Evolutionary conservation across 768 basidiomycete genomes (phyloP).

Genomic region (Pulveroboletus frians): DNA sequence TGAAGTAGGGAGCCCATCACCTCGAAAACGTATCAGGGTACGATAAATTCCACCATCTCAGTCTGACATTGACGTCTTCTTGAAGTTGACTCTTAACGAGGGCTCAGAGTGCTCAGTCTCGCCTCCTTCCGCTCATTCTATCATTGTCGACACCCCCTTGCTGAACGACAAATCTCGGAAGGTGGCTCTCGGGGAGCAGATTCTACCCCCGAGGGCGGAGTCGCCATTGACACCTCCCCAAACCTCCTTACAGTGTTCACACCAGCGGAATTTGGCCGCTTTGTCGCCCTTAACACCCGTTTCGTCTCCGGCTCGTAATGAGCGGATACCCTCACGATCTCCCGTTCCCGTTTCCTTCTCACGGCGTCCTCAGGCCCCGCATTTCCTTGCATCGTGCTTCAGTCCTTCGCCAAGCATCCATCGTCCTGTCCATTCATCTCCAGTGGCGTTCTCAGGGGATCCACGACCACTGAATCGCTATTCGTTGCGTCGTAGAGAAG

Average conservation of each 20-base stretch:
- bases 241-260: slow-evolving; percentile 12
- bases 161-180: not conserved
- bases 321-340: slow-evolving; percentile 10
- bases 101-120: not conserved
- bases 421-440: slow-evolving; percentile 1
- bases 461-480: slow-evolving; percentile 36
- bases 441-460: slow-evolving; percentile 14
- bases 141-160: not conserved
- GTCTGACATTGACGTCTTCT: slow-evolving; percentile 9
- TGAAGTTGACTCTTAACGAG: slow-evolving; percentile 17
- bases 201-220: not conserved
- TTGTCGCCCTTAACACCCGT: slow-evolving; percentile 23
- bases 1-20: slow-evolving; percentile 22
- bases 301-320: slow-evolving; percentile 11
- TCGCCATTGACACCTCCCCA: slow-evolving; percentile 14
- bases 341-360: slow-evolving; percentile 24
- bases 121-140: not conserved
- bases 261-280: not conserved
- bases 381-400: not conserved
- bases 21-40: slow-evolving; percentile 37
- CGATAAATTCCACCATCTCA: not conserved
- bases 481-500: slow-evolving; percentile 49
- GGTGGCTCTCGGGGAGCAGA: not conserved
- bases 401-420: not conserved
- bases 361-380: not conserved